Conservation (phyloP, 371 early-diverging fungal genomes). For the Mortierella sp. region DNA sequence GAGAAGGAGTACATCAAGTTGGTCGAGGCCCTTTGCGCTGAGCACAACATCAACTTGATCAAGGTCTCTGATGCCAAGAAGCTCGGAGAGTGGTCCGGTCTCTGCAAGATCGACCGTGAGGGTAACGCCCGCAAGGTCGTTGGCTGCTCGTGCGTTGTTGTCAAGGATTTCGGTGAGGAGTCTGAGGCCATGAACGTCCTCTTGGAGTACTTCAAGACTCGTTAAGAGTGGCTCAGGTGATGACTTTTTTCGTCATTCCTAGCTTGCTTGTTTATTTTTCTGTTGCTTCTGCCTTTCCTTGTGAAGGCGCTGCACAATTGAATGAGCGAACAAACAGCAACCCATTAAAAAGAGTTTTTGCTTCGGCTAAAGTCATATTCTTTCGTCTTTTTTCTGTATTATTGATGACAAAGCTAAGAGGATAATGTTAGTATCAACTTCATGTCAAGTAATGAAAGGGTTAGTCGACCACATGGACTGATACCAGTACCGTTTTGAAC, state of each 20-base stretch:
- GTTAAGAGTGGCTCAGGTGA: conserved; percentile 62
- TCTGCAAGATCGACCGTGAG: conserved; percentile 99
- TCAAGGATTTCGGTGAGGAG: conserved; percentile 98
- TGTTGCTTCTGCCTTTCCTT: background rate
- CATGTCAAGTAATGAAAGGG: no score
- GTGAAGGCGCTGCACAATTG: background rate
- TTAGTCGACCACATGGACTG: no score
- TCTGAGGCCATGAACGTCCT: conserved; percentile 98
- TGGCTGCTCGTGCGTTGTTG: conserved; percentile 96
- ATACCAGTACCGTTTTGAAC: no score
- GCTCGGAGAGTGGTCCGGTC: conserved; percentile 99
- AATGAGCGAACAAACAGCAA: background rate
- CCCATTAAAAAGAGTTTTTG: conserved; percentile 9
- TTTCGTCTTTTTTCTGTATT: background rate
- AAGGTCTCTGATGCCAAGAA: conserved; percentile 98
- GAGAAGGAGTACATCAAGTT: conserved; percentile 97
- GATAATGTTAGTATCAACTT: no score
- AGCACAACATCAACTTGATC: conserved; percentile 99
- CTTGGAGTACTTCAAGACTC: conserved; percentile 91
- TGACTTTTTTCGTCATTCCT: conserved; percentile 11
- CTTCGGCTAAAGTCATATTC: background rate
- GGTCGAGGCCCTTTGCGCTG: conserved; percentile 98
- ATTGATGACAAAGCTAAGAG: background rate
- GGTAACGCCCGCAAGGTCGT: conserved; percentile 99
- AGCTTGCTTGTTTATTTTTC: background rate